Evolutionary conservation across 192 early-diverging fungal genomes (phyloP), one percentile per base, ranked within the genome.

Genomic region (Lunasporangiospora selenospora): DNA sequence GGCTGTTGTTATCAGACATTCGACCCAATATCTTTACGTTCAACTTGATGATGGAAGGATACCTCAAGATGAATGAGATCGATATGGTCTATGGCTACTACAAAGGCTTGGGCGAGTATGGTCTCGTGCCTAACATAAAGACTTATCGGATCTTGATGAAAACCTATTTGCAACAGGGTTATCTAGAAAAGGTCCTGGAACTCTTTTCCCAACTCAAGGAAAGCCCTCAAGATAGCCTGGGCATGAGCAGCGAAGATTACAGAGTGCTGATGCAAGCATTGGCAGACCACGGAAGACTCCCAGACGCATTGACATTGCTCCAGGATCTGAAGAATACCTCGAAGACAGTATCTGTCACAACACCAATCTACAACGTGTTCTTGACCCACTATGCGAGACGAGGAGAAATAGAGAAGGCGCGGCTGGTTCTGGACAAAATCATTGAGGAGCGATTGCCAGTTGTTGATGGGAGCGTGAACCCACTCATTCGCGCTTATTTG

Each of bases 321-420:
- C 59, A 52, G 18, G 69, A 73, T 27, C 31, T 73, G 48, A 73
- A n/a, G 1, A 61, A 73, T 8, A 32, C 39, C 10, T 33, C 16
- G 33, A 53, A 45, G 24, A n/a, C n/a, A n/a, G 24, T 53, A 10
- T 55, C 53, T 7, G 33, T 73, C 18, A 62, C 69, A 21, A 58
- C 53, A 6, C 49, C 53, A 36, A 73, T 73, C 50, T 73, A 73
- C 37, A 62, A 73, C n/a, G 69, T 73, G 36, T 63, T 73, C 46
- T 19, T 73, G 41, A 53, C 46, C 31, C 60, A 73, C 21, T 73
- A 63, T 45, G 69, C 69, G 1, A 53, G 60, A 10, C 51, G 56
- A 16, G 69, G 60, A 1, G 47, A 73, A 30, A 26, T 52, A 3
- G 69, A 73, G 33, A 73, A 63, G 42, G 69, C 69, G 6, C 61